Evolutionary conservation across 371 early-diverging fungal species (phyloP).

Genomic region (Rhizomucor miehei): DNA sequence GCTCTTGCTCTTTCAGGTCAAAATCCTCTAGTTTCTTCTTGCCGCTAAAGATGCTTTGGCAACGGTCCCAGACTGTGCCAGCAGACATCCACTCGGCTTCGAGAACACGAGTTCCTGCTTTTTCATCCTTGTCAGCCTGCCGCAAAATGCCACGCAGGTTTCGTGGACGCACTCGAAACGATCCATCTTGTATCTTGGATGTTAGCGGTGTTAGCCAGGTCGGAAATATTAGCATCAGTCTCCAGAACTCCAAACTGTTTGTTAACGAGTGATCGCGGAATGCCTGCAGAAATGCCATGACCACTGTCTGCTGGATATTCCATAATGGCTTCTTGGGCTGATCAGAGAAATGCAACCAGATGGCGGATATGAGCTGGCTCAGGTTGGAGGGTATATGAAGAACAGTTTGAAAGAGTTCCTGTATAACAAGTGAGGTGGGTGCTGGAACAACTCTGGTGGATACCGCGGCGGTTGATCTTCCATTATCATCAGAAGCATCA

Average conservation of each 20-base stretch:
- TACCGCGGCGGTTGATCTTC: too few relatives aligned
- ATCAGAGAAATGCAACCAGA: constrained; percentile 22
- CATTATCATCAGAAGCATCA: too few relatives aligned
- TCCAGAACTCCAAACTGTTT: constrained; percentile 35
- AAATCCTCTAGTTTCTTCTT: constrained; percentile 4
- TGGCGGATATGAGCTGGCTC: constrained; percentile 15
- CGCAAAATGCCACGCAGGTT: constrained; percentile 26
- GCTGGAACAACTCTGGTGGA: too few relatives aligned
- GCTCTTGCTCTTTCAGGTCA: not conserved
- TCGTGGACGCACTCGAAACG: constrained; percentile 19
- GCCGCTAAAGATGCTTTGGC: constrained; percentile 11
- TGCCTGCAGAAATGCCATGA: constrained; percentile 33
- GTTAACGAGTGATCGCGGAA: constrained; percentile 26
- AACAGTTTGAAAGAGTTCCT: constrained; percentile 23
- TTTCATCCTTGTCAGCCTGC: constrained; percentile 20
- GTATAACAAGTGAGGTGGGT: not conserved
- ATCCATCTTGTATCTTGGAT: constrained; percentile 19
- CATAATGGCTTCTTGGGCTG: constrained; percentile 36
- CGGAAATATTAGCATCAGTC: constrained; percentile 27
- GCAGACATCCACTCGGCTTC: constrained; percentile 40
- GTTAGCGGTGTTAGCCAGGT: constrained; percentile 22
- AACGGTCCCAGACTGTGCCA: constrained; percentile 17
- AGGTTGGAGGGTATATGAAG: constrained; percentile 18
- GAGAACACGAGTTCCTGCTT: constrained; percentile 13
- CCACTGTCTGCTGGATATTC: constrained; percentile 35